Conservation (phyloP, 768 basidiomycete species). For the Phaeotremella fagi region DNA sequence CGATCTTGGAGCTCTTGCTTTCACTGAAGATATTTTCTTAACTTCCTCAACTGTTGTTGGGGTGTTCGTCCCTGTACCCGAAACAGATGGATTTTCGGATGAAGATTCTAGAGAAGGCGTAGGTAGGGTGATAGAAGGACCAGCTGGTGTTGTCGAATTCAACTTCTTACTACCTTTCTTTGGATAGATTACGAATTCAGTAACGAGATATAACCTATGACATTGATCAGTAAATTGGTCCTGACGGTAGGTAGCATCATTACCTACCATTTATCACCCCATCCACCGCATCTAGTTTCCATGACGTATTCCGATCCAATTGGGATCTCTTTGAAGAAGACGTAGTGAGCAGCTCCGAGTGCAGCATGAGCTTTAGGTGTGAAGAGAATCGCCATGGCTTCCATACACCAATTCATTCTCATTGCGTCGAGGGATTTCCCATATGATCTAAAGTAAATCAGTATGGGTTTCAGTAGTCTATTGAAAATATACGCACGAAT, state of each 20-base stretch:
- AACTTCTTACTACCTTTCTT: constrained; percentile 18
- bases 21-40: constrained; percentile 9
- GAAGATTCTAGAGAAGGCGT: constrained; percentile 7
- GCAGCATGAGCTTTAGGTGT: constrained; percentile 32
- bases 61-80: constrained; percentile 12
- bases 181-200: constrained; percentile 47
- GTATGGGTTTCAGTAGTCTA: neutral
- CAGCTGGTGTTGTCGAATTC: neutral
- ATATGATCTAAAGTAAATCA: constrained; percentile 17
- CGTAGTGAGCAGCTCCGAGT: constrained; percentile 36
- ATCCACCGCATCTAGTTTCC: constrained; percentile 44
- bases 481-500: constrained; percentile 27
- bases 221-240: neutral
- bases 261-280: constrained; percentile 48
- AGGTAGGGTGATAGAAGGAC: constrained; percentile 10
- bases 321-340: constrained; percentile 49
- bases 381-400: constrained; percentile 31
- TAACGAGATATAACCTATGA: constrained; percentile 42
- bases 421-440: constrained; percentile 34
- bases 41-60: constrained; percentile 19
- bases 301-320: constrained; percentile 42
- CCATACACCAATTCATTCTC: constrained; percentile 33
- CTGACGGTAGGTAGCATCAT: neutral
- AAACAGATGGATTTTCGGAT: constrained; percentile 3
- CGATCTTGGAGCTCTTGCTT: constrained; percentile 9